These are phyloP conservation scores for Mycosphaerella arachidis DNA, from an alignment of 2,329 filamentous ascomycete species.

Conservation along the genomic window DNA sequence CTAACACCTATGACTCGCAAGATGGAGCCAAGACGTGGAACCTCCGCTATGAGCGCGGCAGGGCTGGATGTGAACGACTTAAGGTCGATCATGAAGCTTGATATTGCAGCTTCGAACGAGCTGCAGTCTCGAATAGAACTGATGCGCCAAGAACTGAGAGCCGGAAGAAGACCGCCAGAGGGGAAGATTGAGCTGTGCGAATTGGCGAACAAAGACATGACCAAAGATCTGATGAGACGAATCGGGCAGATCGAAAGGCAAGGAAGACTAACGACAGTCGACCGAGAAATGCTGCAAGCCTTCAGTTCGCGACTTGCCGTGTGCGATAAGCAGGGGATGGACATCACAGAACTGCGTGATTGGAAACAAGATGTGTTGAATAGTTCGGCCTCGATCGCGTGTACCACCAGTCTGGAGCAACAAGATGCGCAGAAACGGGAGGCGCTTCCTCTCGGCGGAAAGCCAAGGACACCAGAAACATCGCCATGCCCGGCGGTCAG, in stretches of 20 bases:
- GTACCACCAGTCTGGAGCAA: background rate
- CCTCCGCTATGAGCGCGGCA: conserved; percentile 11
- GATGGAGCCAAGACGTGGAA: conserved; percentile 3
- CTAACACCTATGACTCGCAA: background rate
- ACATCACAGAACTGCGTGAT: conserved; percentile 21
- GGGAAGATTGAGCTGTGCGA: conserved; percentile 16
- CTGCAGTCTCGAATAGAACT: conserved; percentile 20
- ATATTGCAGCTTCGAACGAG: conserved; percentile 20
- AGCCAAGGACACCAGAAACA: conserved; percentile 7
- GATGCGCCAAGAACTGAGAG: conserved; percentile 15
- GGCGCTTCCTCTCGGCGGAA: conserved; percentile 13
- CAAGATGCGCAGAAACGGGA: conserved; percentile 8
- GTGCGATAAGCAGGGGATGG: conserved; percentile 22
- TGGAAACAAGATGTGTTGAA: conserved; percentile 13
- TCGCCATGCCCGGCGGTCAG: conserved; percentile 2
- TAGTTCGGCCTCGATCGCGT: no score
- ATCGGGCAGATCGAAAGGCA: conserved; percentile 24
- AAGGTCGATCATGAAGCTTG: conserved; percentile 17
- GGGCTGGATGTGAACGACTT: conserved; percentile 18
- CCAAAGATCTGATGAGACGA: conserved; percentile 19
- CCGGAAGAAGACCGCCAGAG: conserved; percentile 12
- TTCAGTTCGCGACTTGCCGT: conserved; percentile 22
- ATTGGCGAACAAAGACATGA: conserved; percentile 22
- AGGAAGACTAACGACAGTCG: conserved; percentile 12
- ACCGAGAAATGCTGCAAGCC: conserved; percentile 24